Evolutionary conservation across 2,329 filamentous ascomycete species (phyloP).

Genomic region (Pseudogymnoascus sp.): DNA sequence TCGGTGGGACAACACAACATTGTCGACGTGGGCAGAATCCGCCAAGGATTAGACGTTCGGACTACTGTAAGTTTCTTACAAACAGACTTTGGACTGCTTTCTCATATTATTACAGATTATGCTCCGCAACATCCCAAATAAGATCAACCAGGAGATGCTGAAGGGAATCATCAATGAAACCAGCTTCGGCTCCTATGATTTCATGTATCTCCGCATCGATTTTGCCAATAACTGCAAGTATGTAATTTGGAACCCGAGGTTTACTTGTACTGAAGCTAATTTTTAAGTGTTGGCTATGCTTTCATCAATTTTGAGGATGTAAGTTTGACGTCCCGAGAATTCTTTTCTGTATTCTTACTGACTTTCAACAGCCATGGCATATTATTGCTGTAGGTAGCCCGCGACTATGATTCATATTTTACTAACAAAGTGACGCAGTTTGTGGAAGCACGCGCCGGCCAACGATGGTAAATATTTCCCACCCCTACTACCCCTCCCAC

Average conservation of each 20-base stretch:
- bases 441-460: conserved; percentile 61
- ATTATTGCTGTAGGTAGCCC: conserved; percentile 60
- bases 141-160: conserved; percentile 69
- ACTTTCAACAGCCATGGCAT: conserved; percentile 54
- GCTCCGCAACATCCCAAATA: conserved; percentile 91
- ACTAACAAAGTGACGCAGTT: conserved; percentile 48
- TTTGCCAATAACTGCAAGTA: conserved; percentile 80
- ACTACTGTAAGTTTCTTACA: conserved; percentile 54
- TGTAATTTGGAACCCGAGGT: conserved; percentile 30
- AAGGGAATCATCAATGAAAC: conserved; percentile 74
- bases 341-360: conserved; percentile 26
- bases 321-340: conserved; percentile 31
- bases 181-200: conserved; percentile 80
- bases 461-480: conserved; percentile 51
- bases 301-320: conserved; percentile 92
- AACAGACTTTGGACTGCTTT: conserved; percentile 11
- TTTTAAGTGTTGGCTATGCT: conserved; percentile 78
- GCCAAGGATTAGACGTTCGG: conserved; percentile 63
- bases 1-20: conserved; percentile 51
- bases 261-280: conserved; percentile 27
- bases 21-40: conserved; percentile 55
- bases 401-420: conserved; percentile 17
- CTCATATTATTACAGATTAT: conserved; percentile 58
- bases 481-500: neutral
- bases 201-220: conserved; percentile 89